These are phyloP conservation scores for Debaryomyces maramus DNA, from an alignment of 805 yeast genomes.

Conservation along the genomic window DNA sequence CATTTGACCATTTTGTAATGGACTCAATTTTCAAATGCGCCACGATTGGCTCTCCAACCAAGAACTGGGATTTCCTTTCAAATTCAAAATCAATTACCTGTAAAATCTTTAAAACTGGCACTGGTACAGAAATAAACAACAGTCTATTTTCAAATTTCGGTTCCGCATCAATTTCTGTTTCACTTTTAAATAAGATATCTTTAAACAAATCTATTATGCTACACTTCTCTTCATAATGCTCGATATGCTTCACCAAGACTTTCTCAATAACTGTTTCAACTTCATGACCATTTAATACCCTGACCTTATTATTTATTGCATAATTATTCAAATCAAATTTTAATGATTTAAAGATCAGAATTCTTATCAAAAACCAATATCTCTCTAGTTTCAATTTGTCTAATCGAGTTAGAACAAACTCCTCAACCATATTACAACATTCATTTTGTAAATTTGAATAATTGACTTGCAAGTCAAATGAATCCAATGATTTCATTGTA, in stretches of 20 bases:
- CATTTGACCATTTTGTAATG: constrained; percentile 42
- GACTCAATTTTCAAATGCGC: constrained; percentile 46
- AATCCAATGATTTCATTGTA: constrained; percentile 26
- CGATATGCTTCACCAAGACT: constrained; percentile 12
- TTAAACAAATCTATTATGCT: constrained; percentile 9
- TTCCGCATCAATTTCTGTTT: background rate
- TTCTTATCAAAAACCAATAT: constrained; percentile 25
- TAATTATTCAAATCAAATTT: constrained; percentile 32
- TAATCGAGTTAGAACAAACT: constrained; percentile 14
- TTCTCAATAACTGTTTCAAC: constrained; percentile 15
- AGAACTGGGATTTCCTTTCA: constrained; percentile 41
- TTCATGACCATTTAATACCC: constrained; percentile 19
- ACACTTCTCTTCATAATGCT: constrained; percentile 7
- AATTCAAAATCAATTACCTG: constrained; percentile 55
- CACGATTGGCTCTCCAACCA: constrained; percentile 65
- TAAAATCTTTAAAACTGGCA: constrained; percentile 60
- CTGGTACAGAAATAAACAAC: constrained; percentile 55
- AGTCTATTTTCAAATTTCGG: constrained; percentile 11
- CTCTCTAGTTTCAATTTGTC: constrained; percentile 10
- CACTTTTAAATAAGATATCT: background rate
- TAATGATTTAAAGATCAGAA: constrained; percentile 16
- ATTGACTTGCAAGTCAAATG: constrained; percentile 41
- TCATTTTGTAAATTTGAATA: constrained; percentile 52
- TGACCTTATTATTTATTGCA: constrained; percentile 22
- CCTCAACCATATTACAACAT: constrained; percentile 23